Conservation (phyloP, 1,139 yeast species). For the Candida dubliniensis region DNA sequence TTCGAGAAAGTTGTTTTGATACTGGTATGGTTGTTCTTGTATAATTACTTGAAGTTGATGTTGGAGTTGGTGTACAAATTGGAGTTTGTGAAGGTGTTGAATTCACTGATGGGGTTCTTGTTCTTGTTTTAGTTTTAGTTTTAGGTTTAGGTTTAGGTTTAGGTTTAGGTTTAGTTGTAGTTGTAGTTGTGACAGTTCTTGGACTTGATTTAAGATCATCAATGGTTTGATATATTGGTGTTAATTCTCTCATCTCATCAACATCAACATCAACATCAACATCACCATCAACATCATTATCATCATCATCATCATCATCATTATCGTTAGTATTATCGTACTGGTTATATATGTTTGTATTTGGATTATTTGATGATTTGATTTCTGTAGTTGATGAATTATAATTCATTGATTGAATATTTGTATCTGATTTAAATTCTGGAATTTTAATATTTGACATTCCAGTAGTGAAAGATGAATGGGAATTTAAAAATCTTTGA, state of each 20-base stretch:
- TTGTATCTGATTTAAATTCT: too few species aligned
- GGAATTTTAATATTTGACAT: too few species aligned
- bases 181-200: not conserved
- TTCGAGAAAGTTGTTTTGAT: not conserved
- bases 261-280: too few species aligned
- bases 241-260: not conserved
- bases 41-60: not conserved
- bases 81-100: not conserved
- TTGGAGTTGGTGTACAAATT: conserved; percentile 7
- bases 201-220: conserved; percentile 7
- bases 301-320: too few species aligned
- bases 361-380: not conserved
- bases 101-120: not conserved
- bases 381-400: too few species aligned
- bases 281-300: too few species aligned
- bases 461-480: too few species aligned
- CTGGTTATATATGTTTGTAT: not conserved
- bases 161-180: too few species aligned
- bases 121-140: not conserved
- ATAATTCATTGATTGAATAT: too few species aligned
- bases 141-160: too few species aligned
- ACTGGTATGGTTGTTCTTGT: not conserved
- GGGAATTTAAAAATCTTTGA: too few species aligned
- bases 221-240: conserved; percentile 1
- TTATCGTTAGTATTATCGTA: too few species aligned